Evolutionary conservation across 345 rosid genomes (phyloP), one percentile per base, ranked within the genome.

Genomic region (Acer negundo): DNA sequence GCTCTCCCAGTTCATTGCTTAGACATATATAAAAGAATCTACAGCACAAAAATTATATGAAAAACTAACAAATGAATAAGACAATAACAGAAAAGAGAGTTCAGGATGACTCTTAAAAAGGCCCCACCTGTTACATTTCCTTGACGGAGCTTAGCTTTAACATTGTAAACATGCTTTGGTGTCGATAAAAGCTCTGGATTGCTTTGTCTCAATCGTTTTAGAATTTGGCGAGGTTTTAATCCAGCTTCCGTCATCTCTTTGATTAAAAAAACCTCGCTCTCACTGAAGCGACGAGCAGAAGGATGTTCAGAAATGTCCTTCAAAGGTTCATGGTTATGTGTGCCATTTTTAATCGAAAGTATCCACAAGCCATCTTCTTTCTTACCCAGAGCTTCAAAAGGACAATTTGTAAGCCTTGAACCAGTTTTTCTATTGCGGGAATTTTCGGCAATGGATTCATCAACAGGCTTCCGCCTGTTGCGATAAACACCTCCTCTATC

Each of bases 181-280:
- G 94, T 90, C 6, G 94, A 90, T 68, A 84, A 55, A 79, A 90
- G 87, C 13, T 89, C 88, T 53, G 94, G 94, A 69, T 90, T 90
- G 88, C 84, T 84, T 80, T 90, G 94, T 82, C 89, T 85, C 78
- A 90, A 77, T 78, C 92, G 80, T 84, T 90, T 90, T 51, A 90
- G 77, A 72, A 90, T 90, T 75, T 90, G 94, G 28, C 92, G 89
- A 79, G 94, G 94, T 78, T 90, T 90, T 56, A 90, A 49, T 78
- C 94, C 92, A 59, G 91, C 90, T 55, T 90, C 94, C 13, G 92
- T 90, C 94, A 90, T 87, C 76, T 90, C 94, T 82, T 89, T 90
- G 62, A 90, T 90, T 51, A 81, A 83, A 67, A 84, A 26, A 78
- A 90, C 84, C 80, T 90, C 94, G 15, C 77, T 83, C 80, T 88